Evolutionary conservation across 2,329 filamentous ascomycete species (phyloP).

Genomic region (Monilinia fructicola): DNA sequence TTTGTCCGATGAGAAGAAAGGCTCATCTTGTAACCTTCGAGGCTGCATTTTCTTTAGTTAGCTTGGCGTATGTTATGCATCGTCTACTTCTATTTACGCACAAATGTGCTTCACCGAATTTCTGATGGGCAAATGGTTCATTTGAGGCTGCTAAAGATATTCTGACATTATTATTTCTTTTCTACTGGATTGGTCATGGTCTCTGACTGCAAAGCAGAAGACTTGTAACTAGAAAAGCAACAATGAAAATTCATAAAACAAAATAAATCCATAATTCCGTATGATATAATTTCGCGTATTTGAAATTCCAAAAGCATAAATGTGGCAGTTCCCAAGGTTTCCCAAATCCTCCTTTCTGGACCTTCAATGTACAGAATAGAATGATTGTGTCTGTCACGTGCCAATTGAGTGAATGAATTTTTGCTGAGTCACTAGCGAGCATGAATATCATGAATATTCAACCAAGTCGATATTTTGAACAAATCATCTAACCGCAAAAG

Average conservation of each 20-base stretch:
- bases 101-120: slow-evolving; percentile 19
- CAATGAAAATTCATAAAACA: slow-evolving; percentile 26
- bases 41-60: slow-evolving; percentile 22
- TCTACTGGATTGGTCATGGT: slow-evolving; percentile 26
- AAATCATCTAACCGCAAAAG: background rate
- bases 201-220: slow-evolving; percentile 27
- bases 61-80: slow-evolving; percentile 18
- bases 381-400: slow-evolving; percentile 3
- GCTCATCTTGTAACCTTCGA: slow-evolving; percentile 21
- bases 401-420: background rate
- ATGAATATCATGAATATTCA: background rate
- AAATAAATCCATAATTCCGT: background rate
- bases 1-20: slow-evolving; percentile 15
- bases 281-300: background rate
- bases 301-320: background rate
- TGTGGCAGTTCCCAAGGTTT: background rate
- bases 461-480: background rate
- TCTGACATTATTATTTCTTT: slow-evolving; percentile 34
- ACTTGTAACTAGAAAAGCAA: slow-evolving; percentile 37
- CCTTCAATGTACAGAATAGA: too few species aligned
- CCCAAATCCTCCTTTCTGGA: background rate
- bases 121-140: slow-evolving; percentile 17
- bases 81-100: slow-evolving; percentile 9
- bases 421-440: slow-evolving; percentile 6
- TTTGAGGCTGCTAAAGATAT: background rate